Conservation (phyloP, 2,329 filamentous ascomycete genomes). For the Xylariaceae sp. region DNA sequence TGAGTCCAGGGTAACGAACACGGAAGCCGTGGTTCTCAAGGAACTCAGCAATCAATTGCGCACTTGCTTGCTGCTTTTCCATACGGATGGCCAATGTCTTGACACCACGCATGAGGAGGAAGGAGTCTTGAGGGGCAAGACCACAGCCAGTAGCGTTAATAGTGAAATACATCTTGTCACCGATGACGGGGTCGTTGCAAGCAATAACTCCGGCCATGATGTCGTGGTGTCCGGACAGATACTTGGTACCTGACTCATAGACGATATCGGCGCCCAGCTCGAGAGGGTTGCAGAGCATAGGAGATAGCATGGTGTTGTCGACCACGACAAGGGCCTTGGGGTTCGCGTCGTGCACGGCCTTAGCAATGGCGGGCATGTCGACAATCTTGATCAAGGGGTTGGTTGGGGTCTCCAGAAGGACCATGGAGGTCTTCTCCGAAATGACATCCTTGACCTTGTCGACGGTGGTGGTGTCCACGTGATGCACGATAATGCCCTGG, state of each 20-base stretch:
- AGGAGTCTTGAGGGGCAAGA: constrained; percentile 90
- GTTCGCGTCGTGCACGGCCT: constrained; percentile 70
- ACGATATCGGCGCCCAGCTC: constrained; percentile 93
- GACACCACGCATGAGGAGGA: constrained; percentile 88
- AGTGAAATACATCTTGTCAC: constrained; percentile 89
- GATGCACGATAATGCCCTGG: constrained; percentile 87
- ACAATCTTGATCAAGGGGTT: constrained; percentile 98
- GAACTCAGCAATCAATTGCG: constrained; percentile 85
- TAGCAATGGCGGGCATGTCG: constrained; percentile 77
- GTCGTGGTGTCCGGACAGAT: constrained; percentile 95
- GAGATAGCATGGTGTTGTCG: constrained; percentile 98
- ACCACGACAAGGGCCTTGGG: constrained; percentile 78
- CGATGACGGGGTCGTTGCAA: constrained; percentile 74
- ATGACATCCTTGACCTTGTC: constrained; percentile 65
- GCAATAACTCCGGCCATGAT: constrained; percentile 98
- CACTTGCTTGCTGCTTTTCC: constrained; percentile 96
- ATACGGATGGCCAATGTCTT: constrained; percentile 97
- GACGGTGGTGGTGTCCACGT: constrained; percentile 85
- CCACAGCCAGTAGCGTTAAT: constrained; percentile 97
- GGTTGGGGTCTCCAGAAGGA: constrained; percentile 91
- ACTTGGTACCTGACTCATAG: constrained; percentile 97
- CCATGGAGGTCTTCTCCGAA: constrained; percentile 82
- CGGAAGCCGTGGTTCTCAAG: constrained; percentile 88
- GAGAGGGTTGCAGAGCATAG: constrained; percentile 86
- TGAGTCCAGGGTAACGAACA: constrained; percentile 89